Conservation (phyloP, 768 basidiomycete genomes). For the Tulasnella calospora region DNA sequence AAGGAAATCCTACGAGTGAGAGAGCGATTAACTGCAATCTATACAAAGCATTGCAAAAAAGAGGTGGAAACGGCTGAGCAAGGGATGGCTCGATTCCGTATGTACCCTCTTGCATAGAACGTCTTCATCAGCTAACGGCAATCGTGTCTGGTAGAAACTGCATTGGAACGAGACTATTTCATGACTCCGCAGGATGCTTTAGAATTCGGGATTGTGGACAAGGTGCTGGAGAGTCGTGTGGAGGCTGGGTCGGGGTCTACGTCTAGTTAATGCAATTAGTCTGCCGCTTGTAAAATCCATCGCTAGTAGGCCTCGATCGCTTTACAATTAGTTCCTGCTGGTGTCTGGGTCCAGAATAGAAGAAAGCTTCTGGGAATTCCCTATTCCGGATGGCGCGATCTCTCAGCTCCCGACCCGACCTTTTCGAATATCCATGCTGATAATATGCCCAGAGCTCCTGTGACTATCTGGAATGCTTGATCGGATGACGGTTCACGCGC, state of each 20-base stretch:
- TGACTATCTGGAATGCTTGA: neutral
- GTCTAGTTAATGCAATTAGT: neutral
- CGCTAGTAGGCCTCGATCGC: neutral
- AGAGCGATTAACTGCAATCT: constrained; percentile 76
- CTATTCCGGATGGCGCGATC: neutral
- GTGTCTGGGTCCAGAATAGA: neutral
- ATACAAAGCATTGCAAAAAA: constrained; percentile 76
- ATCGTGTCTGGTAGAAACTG: constrained; percentile 53
- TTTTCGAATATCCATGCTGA: neutral
- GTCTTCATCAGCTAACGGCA: neutral
- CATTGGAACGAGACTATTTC: constrained; percentile 92
- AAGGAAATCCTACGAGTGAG: constrained; percentile 91
- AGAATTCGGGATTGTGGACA: constrained; percentile 89
- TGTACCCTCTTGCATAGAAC: neutral
- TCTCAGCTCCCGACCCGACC: neutral
- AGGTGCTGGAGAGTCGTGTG: constrained; percentile 62
- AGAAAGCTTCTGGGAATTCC: no score
- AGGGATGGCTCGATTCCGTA: constrained; percentile 15
- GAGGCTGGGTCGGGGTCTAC: neutral
- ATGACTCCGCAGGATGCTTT: constrained; percentile 92
- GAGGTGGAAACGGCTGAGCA: neutral
- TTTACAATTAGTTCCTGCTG: neutral
- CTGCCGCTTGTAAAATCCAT: neutral
- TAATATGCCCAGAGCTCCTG: neutral
- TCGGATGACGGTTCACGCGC: neutral